These are phyloP conservation scores for Balamuthia mandrillaris DNA, from an alignment of 208 protist genomes.

Conservation along the genomic window DNA sequence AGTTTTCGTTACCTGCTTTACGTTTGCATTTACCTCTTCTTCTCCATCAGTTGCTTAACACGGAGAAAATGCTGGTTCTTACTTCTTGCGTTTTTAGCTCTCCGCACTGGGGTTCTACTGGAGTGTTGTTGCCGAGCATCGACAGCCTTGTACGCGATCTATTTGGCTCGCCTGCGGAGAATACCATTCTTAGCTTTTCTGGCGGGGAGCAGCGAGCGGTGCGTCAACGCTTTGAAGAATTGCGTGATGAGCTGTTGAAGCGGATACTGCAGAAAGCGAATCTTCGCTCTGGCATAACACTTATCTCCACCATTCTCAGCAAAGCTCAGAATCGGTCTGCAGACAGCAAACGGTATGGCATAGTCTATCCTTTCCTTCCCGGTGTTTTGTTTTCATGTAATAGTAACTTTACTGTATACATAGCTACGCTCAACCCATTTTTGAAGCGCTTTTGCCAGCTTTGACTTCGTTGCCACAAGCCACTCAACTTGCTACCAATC, in stretches of 20 bases:
- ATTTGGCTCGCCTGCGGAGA: constrained; percentile 28
- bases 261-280: neutral
- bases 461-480: too few species aligned
- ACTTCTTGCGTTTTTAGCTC: constrained; percentile 29
- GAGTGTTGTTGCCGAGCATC: neutral
- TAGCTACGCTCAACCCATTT: too few species aligned
- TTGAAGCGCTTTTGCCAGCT: too few species aligned
- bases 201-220: too few species aligned
- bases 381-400: too few species aligned
- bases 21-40: neutral
- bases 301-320: constrained; percentile 9
- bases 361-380: too few species aligned
- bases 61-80: neutral
- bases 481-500: too few species aligned
- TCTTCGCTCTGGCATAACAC: neutral
- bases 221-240: too few species aligned
- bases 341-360: too few species aligned
- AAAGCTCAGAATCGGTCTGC: too few species aligned
- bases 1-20: neutral
- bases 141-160: constrained; percentile 11
- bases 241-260: neutral
- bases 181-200: too few species aligned
- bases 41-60: neutral
- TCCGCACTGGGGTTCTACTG: neutral
- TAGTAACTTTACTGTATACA: too few species aligned